Percentiles rank a stretch among this genome's conserved stretches.
Conservation (phyloP, 1,284 basidiomycete species). For the Trichosporon asahii region DNA sequence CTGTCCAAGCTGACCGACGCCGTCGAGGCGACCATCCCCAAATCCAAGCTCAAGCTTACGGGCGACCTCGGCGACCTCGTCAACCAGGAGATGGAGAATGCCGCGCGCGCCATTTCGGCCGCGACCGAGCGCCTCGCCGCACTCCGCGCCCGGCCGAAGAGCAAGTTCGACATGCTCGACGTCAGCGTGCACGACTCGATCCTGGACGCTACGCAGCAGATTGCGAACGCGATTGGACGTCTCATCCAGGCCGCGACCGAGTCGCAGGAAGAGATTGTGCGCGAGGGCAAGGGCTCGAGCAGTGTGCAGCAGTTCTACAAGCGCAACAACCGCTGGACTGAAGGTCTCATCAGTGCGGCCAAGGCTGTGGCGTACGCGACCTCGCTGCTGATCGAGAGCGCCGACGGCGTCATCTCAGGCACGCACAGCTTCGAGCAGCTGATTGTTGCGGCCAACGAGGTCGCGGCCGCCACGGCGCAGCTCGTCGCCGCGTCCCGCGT, state of each 20-base stretch:
- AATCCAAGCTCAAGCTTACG: constrained; percentile 73
- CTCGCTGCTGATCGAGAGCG: constrained; percentile 92
- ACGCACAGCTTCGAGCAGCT: constrained; percentile 97
- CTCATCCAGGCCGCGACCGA: constrained; percentile 96
- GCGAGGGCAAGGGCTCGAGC: constrained; percentile 86
- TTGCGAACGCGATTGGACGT: constrained; percentile 90
- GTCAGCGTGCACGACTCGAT: constrained; percentile 98
- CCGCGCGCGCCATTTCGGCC: constrained; percentile 87
- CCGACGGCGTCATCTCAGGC: constrained; percentile 94
- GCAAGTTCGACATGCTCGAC: constrained; percentile 83
- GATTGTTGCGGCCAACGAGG: constrained; percentile 98
- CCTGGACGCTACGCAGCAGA: constrained; percentile 84
- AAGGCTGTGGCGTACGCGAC: constrained; percentile 97
- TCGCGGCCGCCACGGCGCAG: constrained; percentile 93
- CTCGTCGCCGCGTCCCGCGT: constrained; percentile 97
- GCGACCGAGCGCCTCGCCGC: constrained; percentile 86
- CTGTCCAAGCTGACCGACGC: constrained; percentile 80
- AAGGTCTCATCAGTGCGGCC: constrained; percentile 96
- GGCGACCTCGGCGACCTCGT: constrained; percentile 96
- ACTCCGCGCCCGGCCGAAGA: constrained; percentile 82
- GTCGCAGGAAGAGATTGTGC: constrained; percentile 96
- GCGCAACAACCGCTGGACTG: constrained; percentile 99
- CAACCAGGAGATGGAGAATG: constrained; percentile 91
- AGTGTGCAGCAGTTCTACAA: constrained; percentile 98
- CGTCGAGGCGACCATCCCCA: constrained; percentile 82